Conservation (phyloP, 192 early-diverging fungal genomes). For the Cladochytrium replicatum region DNA sequence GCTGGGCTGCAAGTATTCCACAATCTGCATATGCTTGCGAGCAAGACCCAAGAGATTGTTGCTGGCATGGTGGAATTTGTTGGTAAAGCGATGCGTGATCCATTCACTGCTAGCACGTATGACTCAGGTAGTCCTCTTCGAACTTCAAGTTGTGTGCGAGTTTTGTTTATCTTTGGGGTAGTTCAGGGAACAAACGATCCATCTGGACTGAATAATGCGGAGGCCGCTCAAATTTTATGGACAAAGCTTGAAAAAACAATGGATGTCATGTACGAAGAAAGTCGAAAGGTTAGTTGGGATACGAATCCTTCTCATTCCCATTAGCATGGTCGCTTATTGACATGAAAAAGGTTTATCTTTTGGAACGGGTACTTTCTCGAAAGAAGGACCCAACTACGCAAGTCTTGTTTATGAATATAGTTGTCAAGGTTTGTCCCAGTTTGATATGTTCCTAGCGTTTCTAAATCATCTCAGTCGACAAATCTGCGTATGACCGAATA, state of each 20-base stretch:
- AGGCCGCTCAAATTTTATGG: conserved; percentile 37
- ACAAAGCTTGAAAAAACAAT: conserved; percentile 29
- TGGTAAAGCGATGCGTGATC: conserved; percentile 2
- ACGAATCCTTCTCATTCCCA: too few relatives aligned
- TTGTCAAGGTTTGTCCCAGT: conserved; percentile 20
- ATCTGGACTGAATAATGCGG: background rate
- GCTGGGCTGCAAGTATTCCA: conserved; percentile 34
- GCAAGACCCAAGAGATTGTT: conserved; percentile 16
- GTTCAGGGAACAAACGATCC: background rate
- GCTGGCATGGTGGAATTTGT: conserved; percentile 23
- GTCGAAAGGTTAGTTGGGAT: conserved; percentile 23
- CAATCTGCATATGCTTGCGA: conserved; percentile 26
- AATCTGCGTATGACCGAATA: conserved; percentile 20
- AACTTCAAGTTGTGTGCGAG: too few relatives aligned
- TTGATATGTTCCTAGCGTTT: too few relatives aligned
- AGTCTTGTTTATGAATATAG: conserved; percentile 30
- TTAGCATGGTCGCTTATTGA: background rate
- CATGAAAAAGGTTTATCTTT: conserved; percentile 21
- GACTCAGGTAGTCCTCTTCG: too few relatives aligned
- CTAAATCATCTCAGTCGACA: too few relatives aligned
- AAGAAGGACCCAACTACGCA: conserved; percentile 30
- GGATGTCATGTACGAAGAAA: conserved; percentile 31
- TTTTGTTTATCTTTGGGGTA: too few relatives aligned
- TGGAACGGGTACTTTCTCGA: conserved; percentile 33
- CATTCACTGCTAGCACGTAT: too few relatives aligned